Conservation (phyloP, 2,329 filamentous ascomycete genomes). For the Periconia macrospinosa region DNA sequence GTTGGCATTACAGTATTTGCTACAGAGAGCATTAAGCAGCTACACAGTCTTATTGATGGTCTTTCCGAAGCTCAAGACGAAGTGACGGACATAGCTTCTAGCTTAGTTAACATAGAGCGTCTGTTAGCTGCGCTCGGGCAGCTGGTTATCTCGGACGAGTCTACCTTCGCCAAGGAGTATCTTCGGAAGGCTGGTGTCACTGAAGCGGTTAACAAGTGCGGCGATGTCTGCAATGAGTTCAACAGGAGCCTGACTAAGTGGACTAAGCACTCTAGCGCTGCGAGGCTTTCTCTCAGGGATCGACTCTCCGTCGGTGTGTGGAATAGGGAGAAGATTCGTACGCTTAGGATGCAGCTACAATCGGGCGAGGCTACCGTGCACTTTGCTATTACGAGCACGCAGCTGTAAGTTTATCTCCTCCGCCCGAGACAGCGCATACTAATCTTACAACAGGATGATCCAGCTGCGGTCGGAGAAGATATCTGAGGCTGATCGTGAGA, state of each 20-base stretch:
- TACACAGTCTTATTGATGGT: constrained; percentile 7
- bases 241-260: constrained; percentile 11
- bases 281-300: constrained; percentile 12
- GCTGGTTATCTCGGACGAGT: constrained; percentile 7
- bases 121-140: constrained; percentile 12
- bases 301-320: constrained; percentile 11
- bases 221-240: constrained; percentile 12
- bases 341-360: constrained; percentile 8
- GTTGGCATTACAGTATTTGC: constrained; percentile 10
- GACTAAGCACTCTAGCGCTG: constrained; percentile 15
- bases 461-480: constrained; percentile 9
- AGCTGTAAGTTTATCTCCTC: constrained; percentile 13
- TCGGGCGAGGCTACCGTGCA: constrained; percentile 12
- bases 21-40: constrained; percentile 8
- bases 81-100: constrained; percentile 9
- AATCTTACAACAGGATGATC: constrained; percentile 10
- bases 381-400: constrained; percentile 13
- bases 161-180: constrained; percentile 7
- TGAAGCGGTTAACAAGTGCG: constrained; percentile 15
- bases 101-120: constrained; percentile 9
- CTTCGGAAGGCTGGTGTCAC: constrained; percentile 13
- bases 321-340: constrained; percentile 17
- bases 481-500: constrained; percentile 5
- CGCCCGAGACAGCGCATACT: too few relatives aligned
- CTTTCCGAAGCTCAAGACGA: constrained; percentile 13